These are phyloP conservation scores for Nepenthes mirabilis DNA, from an alignment of 148 eudicot genomes.

Conservation along the genomic window DNA sequence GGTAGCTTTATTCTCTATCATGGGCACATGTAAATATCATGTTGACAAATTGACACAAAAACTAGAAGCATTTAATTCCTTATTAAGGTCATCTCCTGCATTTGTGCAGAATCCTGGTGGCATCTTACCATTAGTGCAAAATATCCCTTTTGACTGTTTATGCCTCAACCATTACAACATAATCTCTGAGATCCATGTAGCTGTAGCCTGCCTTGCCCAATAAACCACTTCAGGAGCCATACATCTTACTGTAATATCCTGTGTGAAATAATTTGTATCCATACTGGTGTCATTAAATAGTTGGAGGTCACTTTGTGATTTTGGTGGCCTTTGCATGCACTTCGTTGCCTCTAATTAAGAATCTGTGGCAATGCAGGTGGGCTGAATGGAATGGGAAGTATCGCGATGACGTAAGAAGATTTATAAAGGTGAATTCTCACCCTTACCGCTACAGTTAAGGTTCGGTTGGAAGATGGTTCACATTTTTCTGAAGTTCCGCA, in stretches of 20 bases:
- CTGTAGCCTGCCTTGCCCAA: too few relatives aligned
- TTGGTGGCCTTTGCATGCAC: background rate
- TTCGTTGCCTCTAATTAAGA: constrained; percentile 3
- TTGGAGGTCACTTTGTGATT: background rate
- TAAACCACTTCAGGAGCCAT: too few relatives aligned
- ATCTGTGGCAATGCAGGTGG: constrained; percentile 50
- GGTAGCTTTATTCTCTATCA: constrained; percentile 32
- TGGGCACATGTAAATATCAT: background rate
- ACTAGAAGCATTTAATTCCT: background rate
- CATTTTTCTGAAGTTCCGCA: background rate
- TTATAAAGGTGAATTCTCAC: constrained; percentile 50
- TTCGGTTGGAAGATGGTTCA: background rate
- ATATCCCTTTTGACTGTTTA: too few relatives aligned
- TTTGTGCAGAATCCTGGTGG: too few relatives aligned
- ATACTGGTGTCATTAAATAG: background rate
- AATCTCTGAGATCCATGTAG: background rate
- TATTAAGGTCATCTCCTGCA: too few relatives aligned
- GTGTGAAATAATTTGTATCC: background rate
- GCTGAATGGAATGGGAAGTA: constrained; percentile 99
- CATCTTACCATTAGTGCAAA: too few relatives aligned
- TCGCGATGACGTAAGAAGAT: constrained; percentile 91
- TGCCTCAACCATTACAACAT: too few relatives aligned
- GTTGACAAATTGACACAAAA: background rate
- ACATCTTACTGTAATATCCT: background rate
- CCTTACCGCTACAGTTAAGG: background rate